These are phyloP conservation scores for Verticillium longisporum DNA, from an alignment of 2,329 filamentous ascomycete genomes.

Conservation along the genomic window DNA sequence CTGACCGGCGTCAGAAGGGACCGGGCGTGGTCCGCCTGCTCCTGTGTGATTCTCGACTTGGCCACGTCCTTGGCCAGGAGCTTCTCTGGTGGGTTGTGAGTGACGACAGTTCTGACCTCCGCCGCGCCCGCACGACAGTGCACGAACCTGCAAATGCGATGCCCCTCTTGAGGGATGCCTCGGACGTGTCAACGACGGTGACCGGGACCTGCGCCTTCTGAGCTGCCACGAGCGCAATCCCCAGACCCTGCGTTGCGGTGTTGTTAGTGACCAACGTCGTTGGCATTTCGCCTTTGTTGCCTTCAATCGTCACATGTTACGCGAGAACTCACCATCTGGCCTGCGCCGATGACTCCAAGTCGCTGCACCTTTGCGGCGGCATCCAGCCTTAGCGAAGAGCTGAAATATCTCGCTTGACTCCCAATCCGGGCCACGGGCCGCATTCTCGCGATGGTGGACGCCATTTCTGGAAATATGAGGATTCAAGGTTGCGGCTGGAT, in stretches of 20 bases:
- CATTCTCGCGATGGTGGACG: constrained; percentile 8
- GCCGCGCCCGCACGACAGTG: not conserved
- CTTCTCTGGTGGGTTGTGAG: constrained; percentile 56
- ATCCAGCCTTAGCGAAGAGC: constrained; percentile 52
- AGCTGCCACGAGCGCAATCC: constrained; percentile 91
- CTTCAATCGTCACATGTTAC: constrained; percentile 26
- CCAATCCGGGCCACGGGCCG: constrained; percentile 13
- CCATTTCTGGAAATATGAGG: constrained; percentile 3
- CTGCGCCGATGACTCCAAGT: constrained; percentile 86
- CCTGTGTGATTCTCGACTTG: constrained; percentile 78
- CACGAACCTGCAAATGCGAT: constrained; percentile 72
- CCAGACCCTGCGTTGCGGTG: constrained; percentile 61
- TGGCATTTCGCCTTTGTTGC: not conserved
- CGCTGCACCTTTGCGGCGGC: constrained; percentile 69
- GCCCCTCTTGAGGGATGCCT: constrained; percentile 81
- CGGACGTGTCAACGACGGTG: constrained; percentile 75
- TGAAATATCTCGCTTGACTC: constrained; percentile 56
- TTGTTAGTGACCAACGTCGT: constrained; percentile 10
- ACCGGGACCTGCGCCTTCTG: constrained; percentile 79
- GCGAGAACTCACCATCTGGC: constrained; percentile 72
- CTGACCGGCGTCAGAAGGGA: constrained; percentile 64
- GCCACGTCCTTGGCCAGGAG: constrained; percentile 87
- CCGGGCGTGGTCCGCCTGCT: constrained; percentile 68
- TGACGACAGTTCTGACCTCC: not conserved
- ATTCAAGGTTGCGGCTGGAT: not conserved